Conservation (phyloP, 75 land plant genomes). For the Larix kaempferi region DNA sequence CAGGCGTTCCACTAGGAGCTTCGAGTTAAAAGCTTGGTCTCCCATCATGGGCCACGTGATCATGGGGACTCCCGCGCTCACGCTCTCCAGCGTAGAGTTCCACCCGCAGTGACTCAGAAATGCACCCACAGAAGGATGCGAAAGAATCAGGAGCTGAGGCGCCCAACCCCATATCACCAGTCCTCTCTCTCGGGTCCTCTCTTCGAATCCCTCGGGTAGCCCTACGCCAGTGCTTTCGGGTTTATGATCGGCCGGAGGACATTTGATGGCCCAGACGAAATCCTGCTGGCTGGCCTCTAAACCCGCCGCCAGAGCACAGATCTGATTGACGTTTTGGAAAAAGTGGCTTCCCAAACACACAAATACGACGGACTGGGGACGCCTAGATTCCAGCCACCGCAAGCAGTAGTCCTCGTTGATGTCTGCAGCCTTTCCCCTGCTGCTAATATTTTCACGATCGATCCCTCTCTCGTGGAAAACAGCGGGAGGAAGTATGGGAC, state of each 20-base stretch:
- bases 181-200: constrained; percentile 11
- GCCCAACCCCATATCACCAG: constrained; percentile 8
- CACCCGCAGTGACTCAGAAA: constrained; percentile 13
- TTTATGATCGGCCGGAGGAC: background rate
- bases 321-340: constrained; percentile 11
- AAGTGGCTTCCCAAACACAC: constrained; percentile 25
- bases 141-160: constrained; percentile 11
- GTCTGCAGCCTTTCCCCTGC: background rate
- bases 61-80: constrained; percentile 11
- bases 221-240: background rate
- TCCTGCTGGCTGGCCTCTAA: constrained; percentile 14
- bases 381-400: constrained; percentile 15
- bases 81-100: constrained; percentile 15
- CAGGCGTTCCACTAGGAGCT: background rate
- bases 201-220: background rate
- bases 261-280: constrained; percentile 23
- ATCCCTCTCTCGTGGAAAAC: background rate
- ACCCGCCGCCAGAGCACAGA: constrained; percentile 11
- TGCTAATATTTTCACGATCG: background rate
- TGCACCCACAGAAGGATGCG: constrained; percentile 1
- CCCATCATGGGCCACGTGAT: constrained; percentile 14
- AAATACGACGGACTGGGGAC: constrained; percentile 12
- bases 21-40: constrained; percentile 4
- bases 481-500: background rate
- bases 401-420: background rate